Conservation (phyloP, 352 stramenopile genomes). For the Phytopythium chamaehyphon region DNA sequence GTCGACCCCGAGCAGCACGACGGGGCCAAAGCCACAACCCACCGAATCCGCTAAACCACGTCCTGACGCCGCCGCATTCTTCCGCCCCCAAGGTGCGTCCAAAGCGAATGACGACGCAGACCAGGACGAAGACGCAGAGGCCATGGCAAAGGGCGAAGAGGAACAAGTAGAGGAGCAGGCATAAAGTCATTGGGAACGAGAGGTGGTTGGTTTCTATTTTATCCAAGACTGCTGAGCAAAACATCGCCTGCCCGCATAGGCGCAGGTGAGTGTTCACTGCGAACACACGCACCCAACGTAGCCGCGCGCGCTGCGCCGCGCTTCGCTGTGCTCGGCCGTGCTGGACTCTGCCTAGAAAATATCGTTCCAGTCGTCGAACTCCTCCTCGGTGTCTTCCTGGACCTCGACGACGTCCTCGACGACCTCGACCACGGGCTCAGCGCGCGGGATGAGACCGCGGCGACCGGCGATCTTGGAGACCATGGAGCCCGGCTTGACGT, state of each 20-base stretch:
- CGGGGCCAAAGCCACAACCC: conserved; percentile 18
- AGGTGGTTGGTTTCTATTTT: conserved; percentile 6
- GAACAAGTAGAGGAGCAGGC: conserved; percentile 5
- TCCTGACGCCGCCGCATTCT: conserved; percentile 46
- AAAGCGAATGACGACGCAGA: background rate
- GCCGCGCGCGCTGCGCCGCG: too few species aligned
- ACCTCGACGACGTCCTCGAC: conserved; percentile 64
- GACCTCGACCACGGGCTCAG: conserved; percentile 54
- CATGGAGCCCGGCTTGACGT: conserved; percentile 54
- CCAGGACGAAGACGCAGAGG: background rate
- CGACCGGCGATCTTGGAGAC: conserved; percentile 85
- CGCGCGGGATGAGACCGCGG: conserved; percentile 77
- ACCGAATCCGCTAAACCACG: conserved; percentile 14
- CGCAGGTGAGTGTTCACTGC: too few species aligned
- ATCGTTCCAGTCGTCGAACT: conserved; percentile 88
- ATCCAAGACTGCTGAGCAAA: conserved; percentile 2
- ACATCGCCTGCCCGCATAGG: background rate
- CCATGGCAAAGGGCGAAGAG: background rate
- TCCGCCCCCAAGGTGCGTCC: conserved; percentile 16
- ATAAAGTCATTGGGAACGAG: background rate
- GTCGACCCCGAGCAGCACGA: conserved; percentile 7
- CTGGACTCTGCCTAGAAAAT: conserved; percentile 62
- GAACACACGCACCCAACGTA: too few species aligned
- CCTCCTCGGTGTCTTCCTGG: conserved; percentile 49
- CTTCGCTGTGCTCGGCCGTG: too few species aligned